Base-by-base conservation (phyloP, 768 basidiomycete species). In the Podaxis mareebaensis region DNA sequence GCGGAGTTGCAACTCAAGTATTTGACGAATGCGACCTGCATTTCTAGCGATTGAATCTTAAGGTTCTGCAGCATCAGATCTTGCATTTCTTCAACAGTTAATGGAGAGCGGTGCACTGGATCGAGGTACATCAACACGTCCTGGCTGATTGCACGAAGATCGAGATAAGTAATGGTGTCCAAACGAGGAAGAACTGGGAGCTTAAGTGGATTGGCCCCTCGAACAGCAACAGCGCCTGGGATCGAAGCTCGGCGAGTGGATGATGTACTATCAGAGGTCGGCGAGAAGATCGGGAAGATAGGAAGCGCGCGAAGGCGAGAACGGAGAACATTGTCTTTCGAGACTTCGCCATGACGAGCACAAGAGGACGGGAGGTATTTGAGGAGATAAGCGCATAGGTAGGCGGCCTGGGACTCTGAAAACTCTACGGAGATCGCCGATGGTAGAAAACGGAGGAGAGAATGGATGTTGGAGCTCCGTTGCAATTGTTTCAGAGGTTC, bases 361-460 rank as follows among this genome's bases (percentile, higher is more conserved):
- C 58, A 55, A 1, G 68, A 60, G 15, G 53, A 38, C 2, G 57
- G 39, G 0, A 66, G 55, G 39, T 64, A 54, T 2, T 7, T 56
- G n/a, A 63, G 24, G 20, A 63, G 55, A 24, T 57, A 51, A n/a
- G 28, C 30, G 20, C 61, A 63, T 28, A 63, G n/a, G 13, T 51
- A 7, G 8, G 24, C 20, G 6, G 46, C 53, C 2, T 60, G 38
- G 24, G 40, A 12, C 17, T 60, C 57, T 20, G 52, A 40, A 11
- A 63, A 51, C 7, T 22, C 15, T 2, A 33, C 28, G 11, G 26
- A 26, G 13, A 20, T 40, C 15, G 1, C 20, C 4, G 63, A 54
- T 28, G 67, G 52, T 28, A 76, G 53, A 0, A 68, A 60, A 55
- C 76, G 70, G n/a, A 80, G 71, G 17, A 81, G 56, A 2, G 69